Evolutionary conservation across 2,329 filamentous ascomycete genomes (phyloP), one percentile per base, ranked within the genome.

Genomic region (Dactylellina sp.): DNA sequence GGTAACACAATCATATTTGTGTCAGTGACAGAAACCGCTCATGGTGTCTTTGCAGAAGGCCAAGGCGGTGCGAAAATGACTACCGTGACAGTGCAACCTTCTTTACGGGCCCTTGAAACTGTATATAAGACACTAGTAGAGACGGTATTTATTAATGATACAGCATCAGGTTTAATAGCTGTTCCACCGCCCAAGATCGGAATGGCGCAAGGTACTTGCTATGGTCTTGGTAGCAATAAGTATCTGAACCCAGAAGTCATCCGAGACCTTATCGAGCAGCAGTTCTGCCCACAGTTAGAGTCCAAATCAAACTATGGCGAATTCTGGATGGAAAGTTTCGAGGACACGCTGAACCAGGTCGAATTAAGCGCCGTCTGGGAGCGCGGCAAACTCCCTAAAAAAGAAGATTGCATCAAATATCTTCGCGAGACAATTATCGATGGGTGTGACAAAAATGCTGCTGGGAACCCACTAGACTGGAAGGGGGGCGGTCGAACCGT

Each of bases 321-420:
- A 14, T 59, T 64, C n/a, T 72, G 68, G 68, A 59, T 72, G 52
- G 53, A 65, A 16, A 47, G 46, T 14, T 40, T 53, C n/a, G 16
- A 46, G 7, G 35, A 57, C 12, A 65, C 59, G 1, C 53, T 49
- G 0, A 72, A 55, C 24, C 50, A 64, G 40, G 59, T 64, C 6
- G 59, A 72, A 25, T 7, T 72, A 4, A 64, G 44, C 20, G 68
- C 50, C 22, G 37, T 40, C 3, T 72, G 68, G 68, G 47, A 47
- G 7, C 28, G 24, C 4, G 28, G 39, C 1, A 60, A 9, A 1
- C 52, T 44, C 5, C 68, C 68, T 0, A 52, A 37, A n/a, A 55
- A 28, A 12, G n/a, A 22, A 1, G 28, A 35, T 0, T 72, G 68
- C 14, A 49, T 72, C 18, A 49, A 49, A 24, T 39, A 64, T 22